Conservation (phyloP, 495 filamentous ascomycete genomes). For the Coniosporium apollinis region DNA sequence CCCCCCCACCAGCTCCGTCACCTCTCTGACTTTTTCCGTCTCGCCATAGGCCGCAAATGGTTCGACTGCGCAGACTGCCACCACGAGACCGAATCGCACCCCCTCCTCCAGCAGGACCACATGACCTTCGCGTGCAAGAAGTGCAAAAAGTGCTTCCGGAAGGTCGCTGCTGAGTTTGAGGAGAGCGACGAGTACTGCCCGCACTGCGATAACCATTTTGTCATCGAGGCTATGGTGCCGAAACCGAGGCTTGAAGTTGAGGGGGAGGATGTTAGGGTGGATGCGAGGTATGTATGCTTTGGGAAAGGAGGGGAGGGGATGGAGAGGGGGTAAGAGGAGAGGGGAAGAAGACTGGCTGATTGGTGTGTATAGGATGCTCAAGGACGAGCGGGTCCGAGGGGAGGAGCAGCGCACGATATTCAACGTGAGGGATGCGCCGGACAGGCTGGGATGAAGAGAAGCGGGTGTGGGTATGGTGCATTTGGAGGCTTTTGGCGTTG, state of each 20-base stretch:
- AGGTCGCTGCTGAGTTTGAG: constrained; percentile 79
- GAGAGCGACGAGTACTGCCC: constrained; percentile 98
- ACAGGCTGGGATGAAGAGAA: constrained; percentile 72
- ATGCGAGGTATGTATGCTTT: constrained; percentile 56
- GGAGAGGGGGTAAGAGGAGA: background rate
- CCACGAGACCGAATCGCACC: constrained; percentile 54
- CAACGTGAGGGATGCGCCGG: constrained; percentile 49
- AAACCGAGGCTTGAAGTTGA: constrained; percentile 69
- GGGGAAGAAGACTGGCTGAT: constrained; percentile 1
- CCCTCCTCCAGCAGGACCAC: constrained; percentile 57
- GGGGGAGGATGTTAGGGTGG: constrained; percentile 71
- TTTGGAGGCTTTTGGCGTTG: too few relatives aligned
- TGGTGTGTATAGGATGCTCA: constrained; percentile 64
- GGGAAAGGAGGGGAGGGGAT: too few relatives aligned
- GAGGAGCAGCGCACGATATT: constrained; percentile 46
- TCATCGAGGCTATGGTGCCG: constrained; percentile 71
- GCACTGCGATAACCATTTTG: constrained; percentile 98
- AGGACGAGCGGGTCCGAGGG: constrained; percentile 65
- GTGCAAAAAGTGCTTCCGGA: constrained; percentile 94
- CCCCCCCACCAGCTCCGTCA: background rate
- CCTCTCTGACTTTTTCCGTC: background rate
- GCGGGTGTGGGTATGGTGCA: too few relatives aligned
- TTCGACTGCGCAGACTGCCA: constrained; percentile 98
- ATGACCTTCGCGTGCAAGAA: constrained; percentile 97
- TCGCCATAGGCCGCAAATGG: constrained; percentile 66